These are phyloP conservation scores for Hortaea sp. DNA, from an alignment of 2,329 filamentous ascomycete species.

Conservation along the genomic window DNA sequence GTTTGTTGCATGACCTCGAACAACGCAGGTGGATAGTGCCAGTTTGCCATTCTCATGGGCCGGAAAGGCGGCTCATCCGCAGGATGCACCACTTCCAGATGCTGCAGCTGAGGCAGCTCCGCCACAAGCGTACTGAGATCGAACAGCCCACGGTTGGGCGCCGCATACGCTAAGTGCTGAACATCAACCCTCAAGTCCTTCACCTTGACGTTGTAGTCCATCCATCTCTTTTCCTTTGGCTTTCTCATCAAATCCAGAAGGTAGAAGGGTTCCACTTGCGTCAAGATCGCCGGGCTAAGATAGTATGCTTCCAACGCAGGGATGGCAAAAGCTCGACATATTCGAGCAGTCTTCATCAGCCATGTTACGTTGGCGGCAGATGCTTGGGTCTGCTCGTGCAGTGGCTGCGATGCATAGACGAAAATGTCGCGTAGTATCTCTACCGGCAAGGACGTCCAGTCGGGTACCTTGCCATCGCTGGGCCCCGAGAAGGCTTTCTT, in stretches of 20 bases:
- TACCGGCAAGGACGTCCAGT: constrained; percentile 25
- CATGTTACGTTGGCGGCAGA: constrained; percentile 8
- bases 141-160: constrained; percentile 43
- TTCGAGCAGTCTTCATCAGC: constrained; percentile 24
- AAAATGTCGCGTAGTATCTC: constrained; percentile 26
- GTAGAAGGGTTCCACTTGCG: constrained; percentile 20
- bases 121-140: constrained; percentile 50
- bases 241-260: constrained; percentile 21
- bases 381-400: constrained; percentile 7
- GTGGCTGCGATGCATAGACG: constrained; percentile 21
- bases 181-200: constrained; percentile 61
- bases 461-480: constrained; percentile 23
- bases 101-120: constrained; percentile 55
- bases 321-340: constrained; percentile 24
- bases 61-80: constrained; percentile 60
- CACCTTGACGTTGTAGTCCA: constrained; percentile 62
- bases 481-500: constrained; percentile 19
- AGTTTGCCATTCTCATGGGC: constrained; percentile 44
- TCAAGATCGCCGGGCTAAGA: constrained; percentile 20
- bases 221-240: constrained; percentile 17
- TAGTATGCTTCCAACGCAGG: constrained; percentile 30
- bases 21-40: constrained; percentile 58
- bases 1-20: constrained; percentile 52
- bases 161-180: constrained; percentile 45
- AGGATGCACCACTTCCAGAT: constrained; percentile 62